Base-by-base conservation (phyloP, 345 rosid genomes). In the Combretum micranthum region DNA sequence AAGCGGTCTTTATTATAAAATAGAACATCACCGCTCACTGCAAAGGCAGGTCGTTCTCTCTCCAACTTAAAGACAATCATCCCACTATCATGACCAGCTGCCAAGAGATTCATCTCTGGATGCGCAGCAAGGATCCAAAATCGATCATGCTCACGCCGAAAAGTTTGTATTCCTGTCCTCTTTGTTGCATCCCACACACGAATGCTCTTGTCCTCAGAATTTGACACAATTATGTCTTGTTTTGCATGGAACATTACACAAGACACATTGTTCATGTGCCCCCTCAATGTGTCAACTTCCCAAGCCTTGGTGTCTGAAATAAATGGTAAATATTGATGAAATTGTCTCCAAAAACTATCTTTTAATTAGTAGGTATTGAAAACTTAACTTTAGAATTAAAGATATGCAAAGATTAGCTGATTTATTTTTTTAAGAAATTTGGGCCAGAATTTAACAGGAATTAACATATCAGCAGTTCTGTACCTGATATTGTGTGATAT, bases 201-300 rank as follows among this genome's bases (percentile, higher is more conserved):
- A 46, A 93, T 93, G 63, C 92, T 87, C 63, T 85, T 93, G 64
- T 93, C 99, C 77, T 93, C 99, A 0, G 99, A 94, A 68, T 90
- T 94, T 13, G 99, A 94, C 17, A 94, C 97, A 71, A 94, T 90
- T 43, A 94, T 80, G 76, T 94, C 99, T 75, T 85, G 96, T 60
- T 82, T 94, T 25, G 96, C 78, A 66, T 87, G 99, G 70, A 94
- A 94, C 97, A 94, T 79, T 37, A 93, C 97, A 44, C 96, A 80
- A 50, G 99, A 93, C 53, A 93, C 99, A 1, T 93, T 87, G 64
- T 89, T 89, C 91, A 78, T 85, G 72, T 93, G 99, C 25, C 99
- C 99, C 69, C 94, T 86, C 67, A 93, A 72, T 2, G 99, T 93
- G 77, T 89, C 99, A 56, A 89, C 99, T 72, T 93, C 99, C 99